Evolutionary conservation across 768 basidiomycete genomes (phyloP).

Genomic region (Suillus variegatus): DNA sequence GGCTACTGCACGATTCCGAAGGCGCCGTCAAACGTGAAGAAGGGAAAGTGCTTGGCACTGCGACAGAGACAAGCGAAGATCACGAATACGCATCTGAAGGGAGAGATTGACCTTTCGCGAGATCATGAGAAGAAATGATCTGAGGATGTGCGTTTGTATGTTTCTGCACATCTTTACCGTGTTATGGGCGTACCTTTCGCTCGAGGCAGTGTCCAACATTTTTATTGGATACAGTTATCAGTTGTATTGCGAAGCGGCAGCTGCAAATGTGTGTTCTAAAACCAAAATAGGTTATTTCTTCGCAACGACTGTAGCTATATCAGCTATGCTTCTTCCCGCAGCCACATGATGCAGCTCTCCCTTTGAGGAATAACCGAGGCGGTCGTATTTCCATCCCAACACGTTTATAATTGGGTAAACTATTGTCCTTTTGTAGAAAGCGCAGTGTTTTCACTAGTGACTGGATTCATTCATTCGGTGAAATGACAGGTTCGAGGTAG

Average conservation of each 20-base stretch:
- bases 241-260: not conserved
- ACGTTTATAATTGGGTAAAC: too few relatives aligned
- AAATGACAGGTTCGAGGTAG: too few relatives aligned
- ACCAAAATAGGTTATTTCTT: not conserved
- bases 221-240: not conserved
- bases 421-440: not conserved
- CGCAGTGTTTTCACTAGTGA: not conserved
- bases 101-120: constrained; percentile 80
- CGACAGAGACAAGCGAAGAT: constrained; percentile 80
- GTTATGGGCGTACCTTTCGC: not conserved
- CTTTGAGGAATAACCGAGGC: not conserved
- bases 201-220: not conserved
- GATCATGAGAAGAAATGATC: too few relatives aligned
- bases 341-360: not conserved
- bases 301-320: not conserved
- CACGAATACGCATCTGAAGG: constrained; percentile 87
- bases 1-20: constrained; percentile 62
- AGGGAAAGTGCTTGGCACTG: constrained; percentile 75
- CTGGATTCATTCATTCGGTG: not conserved
- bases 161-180: too few relatives aligned
- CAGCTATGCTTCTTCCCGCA: not conserved
- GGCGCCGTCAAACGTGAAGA: constrained; percentile 62
- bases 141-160: too few relatives aligned
- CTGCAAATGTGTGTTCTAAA: not conserved
- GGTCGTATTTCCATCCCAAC: not conserved